Percentiles rank a stretch among this genome's conserved stretches.
These are phyloP conservation scores for Trichoderma koningii DNA, from an alignment of 2,329 filamentous ascomycete species.

Conservation along the genomic window DNA sequence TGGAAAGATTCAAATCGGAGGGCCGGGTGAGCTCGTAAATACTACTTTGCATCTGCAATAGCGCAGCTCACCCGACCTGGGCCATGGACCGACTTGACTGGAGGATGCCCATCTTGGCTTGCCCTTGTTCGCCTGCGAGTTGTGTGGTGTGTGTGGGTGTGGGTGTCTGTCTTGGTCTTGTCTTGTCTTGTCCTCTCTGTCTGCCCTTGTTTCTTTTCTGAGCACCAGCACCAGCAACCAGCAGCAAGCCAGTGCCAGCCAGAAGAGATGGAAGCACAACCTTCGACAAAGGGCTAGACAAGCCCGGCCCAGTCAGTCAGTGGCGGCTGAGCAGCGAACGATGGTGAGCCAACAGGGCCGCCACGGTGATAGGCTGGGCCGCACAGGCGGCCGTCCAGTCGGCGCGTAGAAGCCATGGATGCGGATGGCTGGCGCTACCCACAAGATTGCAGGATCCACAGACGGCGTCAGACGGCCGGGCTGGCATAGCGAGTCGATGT, in stretches of 20 bases:
- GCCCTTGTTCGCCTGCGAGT: slow-evolving; percentile 14
- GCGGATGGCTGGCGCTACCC: slow-evolving; percentile 43
- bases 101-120: slow-evolving; percentile 14
- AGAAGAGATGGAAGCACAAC: background rate
- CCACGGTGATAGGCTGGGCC: slow-evolving; percentile 39
- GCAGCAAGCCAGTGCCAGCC: background rate
- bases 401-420: slow-evolving; percentile 40
- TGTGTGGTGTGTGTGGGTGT: too few relatives aligned
- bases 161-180: too few relatives aligned
- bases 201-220: too few relatives aligned
- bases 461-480: slow-evolving; percentile 42
- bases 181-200: too few relatives aligned
- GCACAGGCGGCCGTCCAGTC: slow-evolving; percentile 38
- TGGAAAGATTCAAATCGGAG: slow-evolving; percentile 26
- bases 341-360: slow-evolving; percentile 32
- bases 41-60: slow-evolving; percentile 22
- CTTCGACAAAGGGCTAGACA: slow-evolving; percentile 11
- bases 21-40: slow-evolving; percentile 28
- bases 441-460: slow-evolving; percentile 42
- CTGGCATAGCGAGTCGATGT: slow-evolving; percentile 48
- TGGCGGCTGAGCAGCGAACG: slow-evolving; percentile 31
- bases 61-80: slow-evolving; percentile 30
- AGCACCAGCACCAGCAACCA: too few relatives aligned
- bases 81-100: background rate
- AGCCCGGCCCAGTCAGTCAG: slow-evolving; percentile 28